These are phyloP conservation scores for Exophiala calicioides DNA, from an alignment of 2,329 filamentous ascomycete species.

Conservation along the genomic window DNA sequence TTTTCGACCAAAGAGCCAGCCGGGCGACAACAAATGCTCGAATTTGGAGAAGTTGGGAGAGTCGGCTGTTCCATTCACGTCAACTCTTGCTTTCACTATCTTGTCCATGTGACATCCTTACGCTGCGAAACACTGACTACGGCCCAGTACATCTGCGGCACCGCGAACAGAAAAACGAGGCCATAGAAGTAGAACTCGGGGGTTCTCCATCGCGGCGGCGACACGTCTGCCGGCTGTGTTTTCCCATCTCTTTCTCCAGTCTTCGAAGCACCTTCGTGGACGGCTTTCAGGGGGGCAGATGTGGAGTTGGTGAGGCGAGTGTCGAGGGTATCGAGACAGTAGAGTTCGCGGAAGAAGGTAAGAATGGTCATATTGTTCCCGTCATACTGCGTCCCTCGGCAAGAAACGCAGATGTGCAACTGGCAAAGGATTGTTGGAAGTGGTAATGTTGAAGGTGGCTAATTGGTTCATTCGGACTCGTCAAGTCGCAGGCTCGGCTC, in stretches of 20 bases:
- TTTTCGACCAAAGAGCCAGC: conserved; percentile 91
- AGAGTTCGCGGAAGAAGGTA: conserved; percentile 54
- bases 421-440: no score
- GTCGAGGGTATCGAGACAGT: conserved; percentile 68
- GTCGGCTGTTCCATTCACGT: conserved; percentile 57
- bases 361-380: conserved; percentile 20
- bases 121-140: conserved; percentile 82
- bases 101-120: conserved; percentile 42
- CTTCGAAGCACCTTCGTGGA: conserved; percentile 51
- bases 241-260: conserved; percentile 24
- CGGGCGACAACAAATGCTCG: conserved; percentile 68
- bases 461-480: no score
- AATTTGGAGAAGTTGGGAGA: conserved; percentile 80
- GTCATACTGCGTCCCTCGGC: conserved; percentile 8
- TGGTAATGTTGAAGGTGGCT: no score
- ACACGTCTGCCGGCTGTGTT: conserved; percentile 46
- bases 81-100: conserved; percentile 11
- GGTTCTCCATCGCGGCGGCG: conserved; percentile 78
- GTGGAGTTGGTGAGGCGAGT: conserved; percentile 72
- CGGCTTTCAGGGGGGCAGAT: conserved; percentile 63
- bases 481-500: no score
- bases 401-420: no score
- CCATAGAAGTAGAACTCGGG: conserved; percentile 85
- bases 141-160: conserved; percentile 91
- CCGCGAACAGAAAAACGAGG: conserved; percentile 61